Percentiles rank a stretch among this genome's conserved stretches.
Evolutionary conservation across 108 stramenopile species (phyloP).

Genomic region (Chaetoceros muelleri): DNA sequence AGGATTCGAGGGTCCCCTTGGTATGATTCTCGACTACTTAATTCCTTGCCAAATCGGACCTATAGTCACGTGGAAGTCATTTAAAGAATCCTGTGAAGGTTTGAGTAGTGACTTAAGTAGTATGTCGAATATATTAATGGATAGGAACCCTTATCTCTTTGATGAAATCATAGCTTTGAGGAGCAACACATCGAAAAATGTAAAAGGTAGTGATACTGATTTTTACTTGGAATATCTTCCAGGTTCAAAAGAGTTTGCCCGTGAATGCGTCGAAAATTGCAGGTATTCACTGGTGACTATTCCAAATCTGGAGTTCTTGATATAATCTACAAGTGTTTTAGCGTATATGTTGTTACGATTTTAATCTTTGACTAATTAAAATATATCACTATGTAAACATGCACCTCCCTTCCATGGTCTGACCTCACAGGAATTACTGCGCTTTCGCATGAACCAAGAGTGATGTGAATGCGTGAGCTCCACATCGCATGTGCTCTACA

Average conservation of each 20-base stretch:
- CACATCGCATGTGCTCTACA: slow-evolving; percentile 42
- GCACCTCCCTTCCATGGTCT: not conserved
- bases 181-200: not conserved
- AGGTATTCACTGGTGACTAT: not conserved
- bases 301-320: not conserved
- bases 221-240: not conserved
- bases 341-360: not conserved
- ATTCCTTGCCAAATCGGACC: not conserved
- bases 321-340: not conserved
- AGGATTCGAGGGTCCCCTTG: not conserved
- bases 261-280: not conserved
- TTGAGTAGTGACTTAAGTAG: not conserved
- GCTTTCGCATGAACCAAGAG: slow-evolving; percentile 40
- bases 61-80: not conserved
- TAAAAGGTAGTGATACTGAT: not conserved
- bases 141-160: not conserved
- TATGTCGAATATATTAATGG: not conserved
- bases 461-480: slow-evolving; percentile 58
- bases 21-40: not conserved
- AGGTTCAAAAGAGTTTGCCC: not conserved
- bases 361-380: not conserved
- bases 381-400: not conserved
- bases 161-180: not conserved
- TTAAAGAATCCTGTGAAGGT: not conserved
- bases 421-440: not conserved